Evolutionary conservation across 177 flowering plant genomes (phyloP).

Genomic region (Vitis hybrid): DNA sequence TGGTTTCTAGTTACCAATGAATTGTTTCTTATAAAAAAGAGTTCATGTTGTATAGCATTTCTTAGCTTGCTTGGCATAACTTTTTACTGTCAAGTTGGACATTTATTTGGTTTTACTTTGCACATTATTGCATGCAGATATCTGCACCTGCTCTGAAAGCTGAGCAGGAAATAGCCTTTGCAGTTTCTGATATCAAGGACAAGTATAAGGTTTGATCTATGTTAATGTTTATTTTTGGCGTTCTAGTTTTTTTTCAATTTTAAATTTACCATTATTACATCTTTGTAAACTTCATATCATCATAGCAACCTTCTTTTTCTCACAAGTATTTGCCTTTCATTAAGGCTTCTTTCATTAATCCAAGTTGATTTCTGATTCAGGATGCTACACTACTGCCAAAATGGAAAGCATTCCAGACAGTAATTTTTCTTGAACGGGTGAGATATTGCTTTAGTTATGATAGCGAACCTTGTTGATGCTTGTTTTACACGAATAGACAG

Average conservation of each 20-base stretch:
- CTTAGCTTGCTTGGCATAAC: background rate
- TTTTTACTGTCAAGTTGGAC: background rate
- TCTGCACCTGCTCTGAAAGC: slow-evolving; percentile 30
- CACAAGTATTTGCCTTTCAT: background rate
- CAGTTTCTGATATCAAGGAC: slow-evolving; percentile 52
- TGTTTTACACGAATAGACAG: background rate
- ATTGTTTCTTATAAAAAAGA: background rate
- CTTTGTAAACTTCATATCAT: background rate
- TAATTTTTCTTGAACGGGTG: slow-evolving; percentile 84
- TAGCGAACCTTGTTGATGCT: background rate
- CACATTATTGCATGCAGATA: slow-evolving; percentile 26
- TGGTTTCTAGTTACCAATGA: background rate
- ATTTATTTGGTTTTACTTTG: background rate
- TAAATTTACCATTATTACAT: background rate
- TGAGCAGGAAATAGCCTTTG: slow-evolving; percentile 40
- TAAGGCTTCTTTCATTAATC: background rate
- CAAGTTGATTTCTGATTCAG: slow-evolving; percentile 34
- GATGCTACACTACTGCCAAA: slow-evolving; percentile 61
- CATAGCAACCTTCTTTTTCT: background rate
- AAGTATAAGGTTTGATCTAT: slow-evolving; percentile 62
- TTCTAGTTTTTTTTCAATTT: slow-evolving; percentile 1
- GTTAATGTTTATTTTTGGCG: background rate
- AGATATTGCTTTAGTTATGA: slow-evolving; percentile 16
- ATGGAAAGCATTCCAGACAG: slow-evolving; percentile 96
- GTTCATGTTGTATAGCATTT: background rate